Conservation (phyloP, 257 asterid genomes). For the Solanum clarkiae region DNA sequence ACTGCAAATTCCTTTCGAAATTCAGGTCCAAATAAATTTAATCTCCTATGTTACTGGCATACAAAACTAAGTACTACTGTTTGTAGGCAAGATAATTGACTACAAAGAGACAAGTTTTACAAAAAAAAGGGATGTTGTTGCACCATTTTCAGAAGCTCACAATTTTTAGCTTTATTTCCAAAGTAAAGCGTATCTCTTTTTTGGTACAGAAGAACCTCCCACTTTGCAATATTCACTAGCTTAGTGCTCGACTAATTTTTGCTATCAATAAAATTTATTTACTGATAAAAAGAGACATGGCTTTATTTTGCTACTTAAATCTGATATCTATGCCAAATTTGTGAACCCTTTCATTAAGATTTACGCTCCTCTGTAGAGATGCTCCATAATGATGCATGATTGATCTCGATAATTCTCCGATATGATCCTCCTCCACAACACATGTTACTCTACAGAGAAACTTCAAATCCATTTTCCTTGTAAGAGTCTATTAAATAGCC, state of each 20-base stretch:
- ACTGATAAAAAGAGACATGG: background rate
- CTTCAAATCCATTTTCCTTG: background rate
- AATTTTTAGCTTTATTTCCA: background rate
- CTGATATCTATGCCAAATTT: background rate
- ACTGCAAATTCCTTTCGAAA: background rate
- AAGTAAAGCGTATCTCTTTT: background rate
- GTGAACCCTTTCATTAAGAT: background rate
- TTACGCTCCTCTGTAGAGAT: background rate
- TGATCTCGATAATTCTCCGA: background rate
- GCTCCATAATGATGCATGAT: background rate
- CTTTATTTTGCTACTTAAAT: background rate
- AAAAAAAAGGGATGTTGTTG: background rate
- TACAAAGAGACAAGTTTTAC: background rate
- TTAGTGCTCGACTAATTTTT: background rate
- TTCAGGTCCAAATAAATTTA: background rate
- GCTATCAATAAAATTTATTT: background rate
- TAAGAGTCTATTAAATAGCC: background rate
- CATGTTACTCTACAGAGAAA: background rate
- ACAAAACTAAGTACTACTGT: background rate
- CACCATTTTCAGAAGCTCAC: background rate
- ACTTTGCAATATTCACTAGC: background rate
- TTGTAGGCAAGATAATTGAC: background rate
- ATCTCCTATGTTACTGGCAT: background rate
- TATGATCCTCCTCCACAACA: background rate
- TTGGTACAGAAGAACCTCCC: background rate